Base-by-base conservation (phyloP, 768 basidiomycete genomes). In the Lyophyllum atratum region DNA sequence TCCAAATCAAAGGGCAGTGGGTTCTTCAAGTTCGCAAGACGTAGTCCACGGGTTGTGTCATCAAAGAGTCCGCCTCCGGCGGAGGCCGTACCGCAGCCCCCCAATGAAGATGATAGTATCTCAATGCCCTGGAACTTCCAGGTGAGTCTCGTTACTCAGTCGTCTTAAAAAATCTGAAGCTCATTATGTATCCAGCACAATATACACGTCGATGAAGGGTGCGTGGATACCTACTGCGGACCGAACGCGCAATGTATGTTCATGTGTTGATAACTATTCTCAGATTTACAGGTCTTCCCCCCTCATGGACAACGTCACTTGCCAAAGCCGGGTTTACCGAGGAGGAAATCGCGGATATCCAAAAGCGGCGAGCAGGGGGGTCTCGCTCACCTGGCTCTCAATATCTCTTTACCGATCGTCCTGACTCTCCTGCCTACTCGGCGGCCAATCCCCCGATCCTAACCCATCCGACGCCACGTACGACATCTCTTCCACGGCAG, bases 121-220 rank as follows among this genome's bases (percentile, higher is more conserved):
- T 85, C 87, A 0, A 59, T 74, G 59, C 90, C 90, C 4, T 90
- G 85, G 83, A 90, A 90, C 67, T 89, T 91, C 58, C 86, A 87
- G 80, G 87, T 85, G 66, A 45, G 82, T 70, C 24, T 12, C 22
- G 31, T 56, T 19, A 44, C 47, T 44, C 19, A 50, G 33, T n/a
- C 34, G 40, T 21, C 29, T 40, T 44, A 10, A 43, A 39, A 55
- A 50, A 22, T 58, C 45, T 48, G 19, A 28, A 29, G 24, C 17
- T 42, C n/a, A 57, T 28, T 21, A 6, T 2, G 14, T 51, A 56
- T 59, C 26, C 59, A 90, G 88, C 89, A 92, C 66, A 81, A 91
- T 64, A 83, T 91, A 31, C 89, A 92, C 65, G 89, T 91, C 26
- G 87, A 91, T 68, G 89, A 90, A 72, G 85, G 77, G 85, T 88